Percentiles rank a stretch among this genome's conserved stretches.
Evolutionary conservation across 2,329 filamentous ascomycete genomes (phyloP).

Genomic region (Xylariomycetidae sp.): DNA sequence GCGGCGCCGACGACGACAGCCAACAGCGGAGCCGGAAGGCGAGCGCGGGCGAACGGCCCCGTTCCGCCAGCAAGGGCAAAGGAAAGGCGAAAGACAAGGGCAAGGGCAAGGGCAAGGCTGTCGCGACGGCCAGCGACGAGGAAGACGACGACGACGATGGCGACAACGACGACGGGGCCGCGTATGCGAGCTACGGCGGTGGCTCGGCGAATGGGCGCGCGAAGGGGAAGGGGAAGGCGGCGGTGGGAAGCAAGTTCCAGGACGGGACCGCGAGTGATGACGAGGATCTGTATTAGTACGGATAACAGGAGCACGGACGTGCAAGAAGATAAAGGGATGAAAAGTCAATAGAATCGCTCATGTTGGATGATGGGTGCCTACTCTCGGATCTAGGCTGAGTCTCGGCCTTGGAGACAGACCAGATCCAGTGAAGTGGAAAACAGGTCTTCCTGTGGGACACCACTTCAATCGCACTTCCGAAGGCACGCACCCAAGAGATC

Average conservation of each 20-base stretch:
- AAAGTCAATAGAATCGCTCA: too few relatives aligned
- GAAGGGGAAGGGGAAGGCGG: constrained; percentile 53
- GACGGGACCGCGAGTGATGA: constrained; percentile 51
- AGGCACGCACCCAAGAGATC: too few relatives aligned
- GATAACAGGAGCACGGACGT: neutral
- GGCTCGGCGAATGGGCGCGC: constrained; percentile 20
- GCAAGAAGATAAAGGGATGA: neutral
- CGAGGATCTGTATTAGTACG: constrained; percentile 46
- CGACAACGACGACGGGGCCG: constrained; percentile 24
- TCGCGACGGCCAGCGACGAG: constrained; percentile 26
- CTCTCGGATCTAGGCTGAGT: constrained; percentile 1
- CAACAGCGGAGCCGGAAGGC: constrained; percentile 77
- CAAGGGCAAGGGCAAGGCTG: constrained; percentile 32
- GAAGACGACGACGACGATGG: constrained; percentile 27
- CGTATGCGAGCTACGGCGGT: constrained; percentile 19
- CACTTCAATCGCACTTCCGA: too few relatives aligned
- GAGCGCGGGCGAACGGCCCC: constrained; percentile 62
- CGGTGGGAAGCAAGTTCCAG: constrained; percentile 44
- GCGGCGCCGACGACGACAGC: constrained; percentile 81
- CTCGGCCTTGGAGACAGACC: too few relatives aligned
- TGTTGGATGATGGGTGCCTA: too few relatives aligned
- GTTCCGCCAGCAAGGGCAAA: constrained; percentile 22
- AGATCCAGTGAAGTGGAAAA: too few relatives aligned
- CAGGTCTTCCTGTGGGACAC: too few relatives aligned
- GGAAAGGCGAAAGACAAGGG: constrained; percentile 28